Evolutionary conservation across 257 asterid species (phyloP), one percentile per base, ranked within the genome.

Genomic region (Nicotiana tomentosiformis): DNA sequence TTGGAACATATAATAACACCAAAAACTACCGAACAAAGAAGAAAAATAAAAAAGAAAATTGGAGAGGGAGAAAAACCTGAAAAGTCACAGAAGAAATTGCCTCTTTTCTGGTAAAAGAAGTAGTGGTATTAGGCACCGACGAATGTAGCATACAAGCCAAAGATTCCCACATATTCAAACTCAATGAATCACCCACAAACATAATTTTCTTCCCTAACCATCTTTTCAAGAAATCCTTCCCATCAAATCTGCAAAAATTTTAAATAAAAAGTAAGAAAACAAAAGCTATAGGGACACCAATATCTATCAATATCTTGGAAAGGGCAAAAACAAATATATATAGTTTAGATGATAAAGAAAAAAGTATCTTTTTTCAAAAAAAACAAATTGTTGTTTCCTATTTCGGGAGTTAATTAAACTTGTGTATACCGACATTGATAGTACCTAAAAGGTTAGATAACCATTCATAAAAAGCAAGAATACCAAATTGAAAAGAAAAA

Each of bases 121-220:
- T 57, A 9, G 66, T 18, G 4, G 77, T 17, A 67, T 67, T 67
- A 46, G 81, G 81, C 37, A 67, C 61, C 10, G 85, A 49, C n/a
- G 82, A 35, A 37, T 86, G 82, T 33, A 86, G 57, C 82, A 86
- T 81, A 68, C 88, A 86, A 10, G 76, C 84, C 17, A 86, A 67
- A 7, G 88, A 86, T 16, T 37, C 68, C 84, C 88, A 80, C 83
- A 77, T 74, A 10, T 86, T 86, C 7, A 81, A 62, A 81, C 88
- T 86, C 72, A 86, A 56, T 53, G 88, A 86, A 68, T 86, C 88
- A 7, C 88, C 86, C 7, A 86, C 86, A 77, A 81, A 81, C 87
- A 85, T 85, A 46, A 85, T 81, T 81, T 81, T 67, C 43, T 85
- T 85, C 20, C 88, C 88, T 55, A 57, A 83, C 83, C 82, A 70